Base-by-base conservation (phyloP, 352 stramenopile genomes). In the Globisporangium canariense region DNA sequence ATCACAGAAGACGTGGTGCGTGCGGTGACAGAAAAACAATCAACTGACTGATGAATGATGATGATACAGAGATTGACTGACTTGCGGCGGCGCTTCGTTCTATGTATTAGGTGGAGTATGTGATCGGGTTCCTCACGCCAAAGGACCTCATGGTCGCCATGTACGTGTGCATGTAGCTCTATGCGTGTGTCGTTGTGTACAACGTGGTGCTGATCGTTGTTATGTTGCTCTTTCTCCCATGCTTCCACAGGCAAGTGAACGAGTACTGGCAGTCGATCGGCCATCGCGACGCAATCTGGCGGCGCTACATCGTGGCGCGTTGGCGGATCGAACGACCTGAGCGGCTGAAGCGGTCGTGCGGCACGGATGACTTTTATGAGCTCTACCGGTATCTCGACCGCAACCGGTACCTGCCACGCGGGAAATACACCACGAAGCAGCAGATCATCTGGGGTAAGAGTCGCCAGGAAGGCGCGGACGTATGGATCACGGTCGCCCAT, bases 401-500 rank as follows among this genome's bases (percentile, higher is more conserved):
- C 28, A 82, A 79, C 30, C 68, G 74, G 2, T 86, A 81, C 53
- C 63, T 89, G 45, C 83, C 83, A 0, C 76, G 75, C 9, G 81
- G 78, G 54, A 86, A 86, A 53, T 93, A 83, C 65, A 88, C 81
- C 8, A 81, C 73, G 45, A 85, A 86, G 63, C 75, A 87, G 28
- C 79, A 89, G 63, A 74, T 90, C 52, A 75, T 89, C 6, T 93
- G 83, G 83, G 83, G 81, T 3, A 83, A 82, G 28, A 81, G 68
- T 25, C 75, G 81, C 1, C 78, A 88, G 14, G 76, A 91, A 61
- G 76, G 75, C n/a, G 76, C 81, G 3, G 81, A 93, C 54, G 77
- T 84, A 16, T 93, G 83, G 83, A 71, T 93, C 54, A 91, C 80
- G 4, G 67, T 93, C 30, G 83, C 79, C 10, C 83, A 93, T 63